Evolutionary conservation across 495 filamentous ascomycete species (phyloP).

Genomic region (Aspergillus nidulans): DNA sequence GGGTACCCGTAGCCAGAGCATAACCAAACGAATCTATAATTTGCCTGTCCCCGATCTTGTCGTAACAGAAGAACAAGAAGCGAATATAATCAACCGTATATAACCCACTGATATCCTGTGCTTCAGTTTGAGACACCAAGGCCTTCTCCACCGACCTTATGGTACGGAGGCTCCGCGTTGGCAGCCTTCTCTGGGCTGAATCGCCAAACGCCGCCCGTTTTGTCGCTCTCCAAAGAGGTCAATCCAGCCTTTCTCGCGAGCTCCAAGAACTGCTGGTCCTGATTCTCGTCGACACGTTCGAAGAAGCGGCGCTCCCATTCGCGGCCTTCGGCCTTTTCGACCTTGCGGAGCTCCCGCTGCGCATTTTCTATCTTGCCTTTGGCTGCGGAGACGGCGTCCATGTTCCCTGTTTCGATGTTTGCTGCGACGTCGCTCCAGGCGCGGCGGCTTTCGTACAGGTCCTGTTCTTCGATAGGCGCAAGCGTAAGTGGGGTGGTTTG

Average conservation of each 20-base stretch:
- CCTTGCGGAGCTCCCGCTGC: slow-evolving; percentile 78
- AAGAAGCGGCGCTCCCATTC: slow-evolving; percentile 90
- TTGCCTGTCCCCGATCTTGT: neutral
- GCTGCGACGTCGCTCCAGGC: slow-evolving; percentile 84
- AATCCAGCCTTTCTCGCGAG: slow-evolving; percentile 57
- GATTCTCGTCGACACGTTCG: slow-evolving; percentile 45
- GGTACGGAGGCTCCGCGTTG: slow-evolving; percentile 41
- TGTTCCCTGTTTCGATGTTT: slow-evolving; percentile 74
- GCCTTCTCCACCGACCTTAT: slow-evolving; percentile 36
- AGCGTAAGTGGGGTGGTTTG: slow-evolving; percentile 67
- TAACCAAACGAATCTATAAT: slow-evolving; percentile 4
- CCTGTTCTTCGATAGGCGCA: slow-evolving; percentile 73
- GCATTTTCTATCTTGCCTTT: slow-evolving; percentile 89
- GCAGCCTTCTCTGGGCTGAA: slow-evolving; percentile 66
- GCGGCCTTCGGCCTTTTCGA: slow-evolving; percentile 70
- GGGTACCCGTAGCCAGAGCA: neutral
- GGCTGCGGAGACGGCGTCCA: slow-evolving; percentile 70
- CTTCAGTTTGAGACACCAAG: slow-evolving; percentile 26
- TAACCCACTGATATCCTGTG: neutral
- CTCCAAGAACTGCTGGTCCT: slow-evolving; percentile 52
- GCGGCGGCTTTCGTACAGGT: slow-evolving; percentile 78
- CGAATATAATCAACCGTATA: neutral
- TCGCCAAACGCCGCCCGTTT: slow-evolving; percentile 85
- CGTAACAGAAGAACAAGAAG: neutral
- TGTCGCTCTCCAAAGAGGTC: slow-evolving; percentile 60